These are phyloP conservation scores for Parascedosporium putredinis DNA, from an alignment of 2,329 filamentous ascomycete genomes.

Conservation along the genomic window DNA sequence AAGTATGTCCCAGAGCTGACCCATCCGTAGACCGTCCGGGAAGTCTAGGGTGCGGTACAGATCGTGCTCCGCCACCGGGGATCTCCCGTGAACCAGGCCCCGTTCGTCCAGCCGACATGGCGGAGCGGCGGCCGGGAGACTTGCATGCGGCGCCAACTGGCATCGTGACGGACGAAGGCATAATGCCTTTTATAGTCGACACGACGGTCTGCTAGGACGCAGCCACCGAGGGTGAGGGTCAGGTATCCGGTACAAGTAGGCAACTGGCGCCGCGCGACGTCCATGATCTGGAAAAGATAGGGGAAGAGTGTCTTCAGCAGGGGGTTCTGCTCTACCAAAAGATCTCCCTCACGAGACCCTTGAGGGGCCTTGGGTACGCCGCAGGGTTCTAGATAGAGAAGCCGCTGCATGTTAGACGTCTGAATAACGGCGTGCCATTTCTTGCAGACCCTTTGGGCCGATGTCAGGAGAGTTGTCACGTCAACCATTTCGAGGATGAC, in stretches of 20 bases:
- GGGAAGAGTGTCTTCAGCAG: constrained; percentile 8
- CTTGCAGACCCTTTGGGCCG: constrained; percentile 15
- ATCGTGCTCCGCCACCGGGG: not conserved
- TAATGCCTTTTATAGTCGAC: not conserved
- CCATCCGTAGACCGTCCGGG: not conserved
- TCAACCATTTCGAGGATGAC: constrained; percentile 17
- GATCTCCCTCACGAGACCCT: not conserved
- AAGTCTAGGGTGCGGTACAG: not conserved
- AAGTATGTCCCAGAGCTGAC: not conserved
- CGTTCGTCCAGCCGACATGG: constrained; percentile 11
- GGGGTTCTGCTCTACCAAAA: constrained; percentile 1
- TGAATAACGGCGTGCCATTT: constrained; percentile 14
- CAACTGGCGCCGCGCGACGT: not conserved
- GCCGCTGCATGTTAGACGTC: constrained; percentile 3
- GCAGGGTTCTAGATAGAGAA: constrained; percentile 3
- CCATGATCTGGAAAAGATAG: not conserved
- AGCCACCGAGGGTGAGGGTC: not conserved
- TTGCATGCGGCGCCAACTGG: constrained; percentile 16
- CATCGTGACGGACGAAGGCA: constrained; percentile 11
- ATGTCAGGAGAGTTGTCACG: constrained; percentile 17
- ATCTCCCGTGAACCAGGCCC: not conserved
- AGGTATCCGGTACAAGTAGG: not conserved
- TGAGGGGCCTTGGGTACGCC: not conserved
- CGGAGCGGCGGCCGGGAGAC: constrained; percentile 16
- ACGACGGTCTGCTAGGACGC: not conserved